Conservation (phyloP, 352 stramenopile genomes). For the Phytophthora foliorum region DNA sequence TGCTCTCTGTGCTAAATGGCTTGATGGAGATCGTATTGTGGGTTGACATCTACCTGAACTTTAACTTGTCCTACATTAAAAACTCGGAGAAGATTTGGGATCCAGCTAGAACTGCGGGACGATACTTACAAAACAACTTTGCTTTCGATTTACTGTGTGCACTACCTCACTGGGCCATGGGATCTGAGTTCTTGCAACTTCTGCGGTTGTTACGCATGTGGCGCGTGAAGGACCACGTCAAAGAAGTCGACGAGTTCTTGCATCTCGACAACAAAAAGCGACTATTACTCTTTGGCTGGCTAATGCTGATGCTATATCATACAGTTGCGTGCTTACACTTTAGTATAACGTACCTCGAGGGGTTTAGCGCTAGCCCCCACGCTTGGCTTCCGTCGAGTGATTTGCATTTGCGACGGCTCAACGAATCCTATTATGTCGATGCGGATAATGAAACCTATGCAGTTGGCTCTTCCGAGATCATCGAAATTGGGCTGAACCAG, state of each 20-base stretch:
- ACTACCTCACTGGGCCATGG: conserved; percentile 54
- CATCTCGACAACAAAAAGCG: conserved; percentile 61
- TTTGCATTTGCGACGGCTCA: conserved; percentile 48
- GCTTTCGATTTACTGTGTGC: conserved; percentile 53
- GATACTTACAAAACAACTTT: conserved; percentile 49
- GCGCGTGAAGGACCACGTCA: conserved; percentile 45
- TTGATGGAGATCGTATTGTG: conserved; percentile 56
- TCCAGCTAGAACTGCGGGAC: conserved; percentile 38
- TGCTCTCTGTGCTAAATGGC: conserved; percentile 42
- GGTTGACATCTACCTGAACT: conserved; percentile 62
- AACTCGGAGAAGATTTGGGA: conserved; percentile 72
- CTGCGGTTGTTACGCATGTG: conserved; percentile 53
- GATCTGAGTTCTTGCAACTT: conserved; percentile 28
- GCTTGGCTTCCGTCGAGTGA: conserved; percentile 65
- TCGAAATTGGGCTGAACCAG: conserved; percentile 45
- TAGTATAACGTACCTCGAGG: conserved; percentile 66
- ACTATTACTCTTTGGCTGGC: conserved; percentile 54
- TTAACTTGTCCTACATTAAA: conserved; percentile 63
- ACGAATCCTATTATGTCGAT: conserved; percentile 46
- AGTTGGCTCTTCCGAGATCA: conserved; percentile 28
- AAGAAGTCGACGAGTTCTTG: conserved; percentile 56
- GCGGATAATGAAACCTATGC: conserved; percentile 29
- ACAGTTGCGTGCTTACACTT: conserved; percentile 70
- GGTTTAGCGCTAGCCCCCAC: conserved; percentile 51
- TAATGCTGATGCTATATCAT: conserved; percentile 70